Conservation (phyloP, 208 protist species). For the Herpetomonas muscarum region DNA sequence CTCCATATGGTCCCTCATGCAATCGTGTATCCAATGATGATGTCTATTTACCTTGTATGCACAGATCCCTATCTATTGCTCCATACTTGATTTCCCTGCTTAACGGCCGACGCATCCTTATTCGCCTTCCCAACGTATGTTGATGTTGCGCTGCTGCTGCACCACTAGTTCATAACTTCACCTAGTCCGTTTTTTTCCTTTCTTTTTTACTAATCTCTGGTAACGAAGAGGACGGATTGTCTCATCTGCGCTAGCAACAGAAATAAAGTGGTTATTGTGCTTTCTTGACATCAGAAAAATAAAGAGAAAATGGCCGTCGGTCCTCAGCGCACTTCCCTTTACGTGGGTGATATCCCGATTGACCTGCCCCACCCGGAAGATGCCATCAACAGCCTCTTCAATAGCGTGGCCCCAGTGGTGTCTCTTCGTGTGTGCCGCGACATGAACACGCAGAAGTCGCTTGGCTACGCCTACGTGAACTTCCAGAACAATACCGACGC, state of each 20-base stretch:
- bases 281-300: not conserved
- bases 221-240: not conserved
- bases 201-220: not conserved
- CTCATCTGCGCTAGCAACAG: too few species aligned
- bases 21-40: too few species aligned
- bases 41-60: too few species aligned
- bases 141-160: too few species aligned
- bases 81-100: too few species aligned
- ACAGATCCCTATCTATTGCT: too few species aligned
- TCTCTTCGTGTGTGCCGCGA: constrained; percentile 96
- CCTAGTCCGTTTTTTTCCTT: not conserved
- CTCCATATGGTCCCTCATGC: too few species aligned
- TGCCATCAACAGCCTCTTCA: constrained; percentile 93
- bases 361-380: constrained; percentile 82
- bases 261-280: not conserved
- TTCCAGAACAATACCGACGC: constrained; percentile 93
- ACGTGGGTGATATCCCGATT: constrained; percentile 92
- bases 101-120: too few species aligned
- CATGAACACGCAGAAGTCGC: constrained; percentile 86
- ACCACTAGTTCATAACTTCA: not conserved
- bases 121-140: too few species aligned
- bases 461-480: constrained; percentile 98
- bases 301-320: not conserved
- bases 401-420: constrained; percentile 88
- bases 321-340: constrained; percentile 74